A percentile compares a stretch with the other conserved stretches of the same genome.
These are phyloP conservation scores for Knufia petricola DNA, from an alignment of 2,329 filamentous ascomycete genomes.

Conservation along the genomic window DNA sequence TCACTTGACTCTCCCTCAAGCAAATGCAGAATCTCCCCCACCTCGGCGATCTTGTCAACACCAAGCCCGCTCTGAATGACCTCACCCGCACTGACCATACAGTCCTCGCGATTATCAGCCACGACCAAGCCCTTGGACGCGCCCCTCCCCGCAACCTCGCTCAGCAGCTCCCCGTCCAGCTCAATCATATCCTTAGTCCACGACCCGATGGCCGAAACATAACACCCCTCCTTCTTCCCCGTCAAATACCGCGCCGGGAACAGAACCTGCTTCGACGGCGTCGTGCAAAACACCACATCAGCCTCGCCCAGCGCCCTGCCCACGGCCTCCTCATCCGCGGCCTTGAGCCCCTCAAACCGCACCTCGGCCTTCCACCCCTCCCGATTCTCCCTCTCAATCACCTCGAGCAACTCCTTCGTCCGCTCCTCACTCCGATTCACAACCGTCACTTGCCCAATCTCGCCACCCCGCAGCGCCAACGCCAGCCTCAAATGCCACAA, in stretches of 20 bases:
- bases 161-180: conserved; percentile 36
- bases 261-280: conserved; percentile 36
- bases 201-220: conserved; percentile 44
- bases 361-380: conserved; percentile 23
- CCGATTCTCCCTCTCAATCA: conserved; percentile 31
- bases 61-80: conserved; percentile 2
- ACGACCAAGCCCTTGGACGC: neutral
- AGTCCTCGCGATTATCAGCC: conserved; percentile 2
- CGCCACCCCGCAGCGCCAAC: conserved; percentile 36
- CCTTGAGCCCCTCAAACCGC: conserved; percentile 52
- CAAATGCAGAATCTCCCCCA: conserved; percentile 14
- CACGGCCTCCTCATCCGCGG: conserved; percentile 32
- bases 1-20: neutral
- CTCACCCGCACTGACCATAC: conserved; percentile 10
- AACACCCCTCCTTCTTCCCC: conserved; percentile 30
- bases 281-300: conserved; percentile 43
- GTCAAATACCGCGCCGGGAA: conserved; percentile 32
- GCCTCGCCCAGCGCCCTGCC: conserved; percentile 26
- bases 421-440: conserved; percentile 60
- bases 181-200: conserved; percentile 47
- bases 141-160: conserved; percentile 48
- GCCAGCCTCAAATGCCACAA: conserved; percentile 42
- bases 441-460: conserved; percentile 58
- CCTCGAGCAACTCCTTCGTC: conserved; percentile 38
- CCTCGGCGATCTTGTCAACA: conserved; percentile 9